A percentile compares a stretch with the other conserved stretches of the same genome.
phyloP scores from a whole-genome alignment of 305 asterid genomes.

The Petunia hybrid region DNA sequence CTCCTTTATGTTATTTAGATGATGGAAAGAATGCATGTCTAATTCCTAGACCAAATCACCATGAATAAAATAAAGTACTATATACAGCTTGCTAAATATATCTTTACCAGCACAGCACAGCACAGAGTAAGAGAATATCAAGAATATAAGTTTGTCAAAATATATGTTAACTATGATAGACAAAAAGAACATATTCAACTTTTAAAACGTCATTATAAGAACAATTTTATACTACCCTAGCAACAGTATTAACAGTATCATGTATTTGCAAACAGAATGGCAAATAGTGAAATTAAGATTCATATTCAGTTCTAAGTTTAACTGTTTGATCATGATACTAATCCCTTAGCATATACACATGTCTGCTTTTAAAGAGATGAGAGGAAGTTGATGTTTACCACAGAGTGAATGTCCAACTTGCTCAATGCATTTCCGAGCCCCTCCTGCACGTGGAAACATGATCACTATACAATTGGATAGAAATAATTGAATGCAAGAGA shows the following conservation, averaged over 20 bases:
- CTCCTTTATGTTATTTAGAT: not conserved
- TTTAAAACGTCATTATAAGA: not conserved
- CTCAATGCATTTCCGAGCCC: constrained; percentile 64
- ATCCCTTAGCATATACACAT: not conserved
- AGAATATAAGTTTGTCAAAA: not conserved
- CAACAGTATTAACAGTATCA: not conserved
- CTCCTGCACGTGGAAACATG: constrained; percentile 59
- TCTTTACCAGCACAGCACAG: constrained; percentile 3
- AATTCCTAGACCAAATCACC: constrained; percentile 12
- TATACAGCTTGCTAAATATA: not conserved
- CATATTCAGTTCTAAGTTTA: not conserved
- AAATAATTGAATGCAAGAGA: constrained; percentile 14
- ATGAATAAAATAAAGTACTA: not conserved
- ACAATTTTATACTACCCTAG: not conserved
- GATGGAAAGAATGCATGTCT: constrained; percentile 10
- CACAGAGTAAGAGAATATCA: not conserved
- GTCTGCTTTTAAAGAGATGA: constrained; percentile 25
- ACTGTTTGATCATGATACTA: not conserved
- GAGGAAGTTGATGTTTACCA: constrained; percentile 57
- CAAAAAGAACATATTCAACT: not conserved
- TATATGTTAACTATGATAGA: not conserved
- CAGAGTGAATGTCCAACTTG: constrained; percentile 66
- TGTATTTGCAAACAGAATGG: not conserved
- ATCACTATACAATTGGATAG: constrained; percentile 1
- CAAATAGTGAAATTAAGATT: not conserved